Conservation (phyloP, 305 asterid species). For the Fraxinus dipetala region DNA sequence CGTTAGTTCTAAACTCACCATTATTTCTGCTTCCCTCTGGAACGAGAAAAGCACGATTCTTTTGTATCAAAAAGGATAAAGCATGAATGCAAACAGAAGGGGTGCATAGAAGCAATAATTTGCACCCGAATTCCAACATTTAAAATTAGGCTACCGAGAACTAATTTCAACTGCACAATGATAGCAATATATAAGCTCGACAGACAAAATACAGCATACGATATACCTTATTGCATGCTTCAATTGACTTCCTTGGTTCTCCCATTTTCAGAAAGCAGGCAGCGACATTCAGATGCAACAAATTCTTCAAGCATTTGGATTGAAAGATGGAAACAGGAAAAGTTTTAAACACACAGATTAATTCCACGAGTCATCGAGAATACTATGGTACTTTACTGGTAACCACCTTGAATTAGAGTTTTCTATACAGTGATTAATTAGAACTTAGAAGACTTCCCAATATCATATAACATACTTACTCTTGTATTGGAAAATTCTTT, state of each 20-base stretch:
- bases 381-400: background rate
- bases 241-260: conserved; percentile 77
- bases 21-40: background rate
- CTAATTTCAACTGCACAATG: background rate
- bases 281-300: conserved; percentile 91
- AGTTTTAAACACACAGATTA: background rate
- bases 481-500: conserved; percentile 84
- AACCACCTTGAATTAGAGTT: background rate
- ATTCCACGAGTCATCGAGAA: background rate
- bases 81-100: background rate
- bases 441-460: background rate
- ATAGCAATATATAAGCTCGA: background rate
- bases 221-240: conserved; percentile 84
- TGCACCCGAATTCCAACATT: background rate
- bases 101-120: background rate
- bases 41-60: background rate
- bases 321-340: background rate
- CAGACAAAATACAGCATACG: background rate
- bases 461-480: conserved; percentile 41
- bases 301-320: conserved; percentile 49
- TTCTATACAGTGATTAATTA: background rate
- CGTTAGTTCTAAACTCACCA: background rate
- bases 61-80: background rate
- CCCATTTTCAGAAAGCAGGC: conserved; percentile 92
- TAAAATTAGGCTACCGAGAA: background rate